Percentiles rank a stretch among this genome's conserved stretches.
phyloP scores from a whole-genome alignment of 441 rosid genomes.

The Jatropha multifida region DNA sequence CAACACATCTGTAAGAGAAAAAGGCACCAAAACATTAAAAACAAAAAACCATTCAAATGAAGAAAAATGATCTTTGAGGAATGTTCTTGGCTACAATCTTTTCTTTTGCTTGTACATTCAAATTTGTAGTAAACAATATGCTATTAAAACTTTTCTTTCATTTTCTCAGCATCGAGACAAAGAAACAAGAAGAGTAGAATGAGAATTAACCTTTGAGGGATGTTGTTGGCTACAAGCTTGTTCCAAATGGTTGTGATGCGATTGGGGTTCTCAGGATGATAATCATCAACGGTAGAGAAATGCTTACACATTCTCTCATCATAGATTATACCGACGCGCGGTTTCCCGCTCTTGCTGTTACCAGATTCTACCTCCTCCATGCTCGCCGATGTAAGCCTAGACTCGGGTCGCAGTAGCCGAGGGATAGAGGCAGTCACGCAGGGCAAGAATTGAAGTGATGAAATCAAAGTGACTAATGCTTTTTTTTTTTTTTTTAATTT shows the following conservation, averaged over 20 bases:
- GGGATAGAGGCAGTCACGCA: no score
- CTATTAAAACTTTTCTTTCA: not conserved
- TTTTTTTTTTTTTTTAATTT: no score
- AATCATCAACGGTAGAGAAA: constrained; percentile 54
- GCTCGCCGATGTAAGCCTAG: not conserved
- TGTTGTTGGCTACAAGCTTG: constrained; percentile 55
- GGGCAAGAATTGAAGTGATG: no score
- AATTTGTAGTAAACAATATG: no score
- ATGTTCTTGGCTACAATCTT: no score
- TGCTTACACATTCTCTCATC: constrained; percentile 93
- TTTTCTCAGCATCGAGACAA: constrained; percentile 17
- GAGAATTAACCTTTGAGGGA: constrained; percentile 56
- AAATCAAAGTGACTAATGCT: not conserved
- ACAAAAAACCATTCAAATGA: not conserved
- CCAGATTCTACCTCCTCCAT: constrained; percentile 15
- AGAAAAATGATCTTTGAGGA: no score
- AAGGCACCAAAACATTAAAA: not conserved
- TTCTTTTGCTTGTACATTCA: no score
- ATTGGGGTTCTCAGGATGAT: constrained; percentile 78
- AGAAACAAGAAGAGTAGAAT: not conserved
- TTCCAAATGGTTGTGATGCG: constrained; percentile 77
- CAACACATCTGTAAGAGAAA: constrained; percentile 60
- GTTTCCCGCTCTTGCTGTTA: constrained; percentile 19
- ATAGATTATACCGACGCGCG: constrained; percentile 69
- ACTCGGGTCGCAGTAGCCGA: not conserved